phyloP scores from a whole-genome alignment of 2,329 filamentous ascomycete genomes.

The Botrytis squamosa region DNA sequence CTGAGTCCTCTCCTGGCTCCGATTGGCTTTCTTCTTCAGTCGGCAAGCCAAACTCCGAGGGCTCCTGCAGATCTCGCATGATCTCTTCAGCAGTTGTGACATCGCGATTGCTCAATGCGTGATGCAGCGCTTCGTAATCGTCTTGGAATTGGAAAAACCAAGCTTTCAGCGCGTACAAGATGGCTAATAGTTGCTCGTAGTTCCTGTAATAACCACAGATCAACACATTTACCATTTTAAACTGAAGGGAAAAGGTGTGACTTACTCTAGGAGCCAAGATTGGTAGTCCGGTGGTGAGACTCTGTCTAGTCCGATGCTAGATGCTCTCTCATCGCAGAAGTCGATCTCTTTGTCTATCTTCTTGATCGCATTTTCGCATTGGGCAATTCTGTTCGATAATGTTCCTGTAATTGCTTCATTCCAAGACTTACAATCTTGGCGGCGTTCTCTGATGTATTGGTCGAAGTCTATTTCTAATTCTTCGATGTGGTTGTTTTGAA shows the following conservation, averaged over 20 bases:
- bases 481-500: neutral
- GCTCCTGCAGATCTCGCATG: neutral
- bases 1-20: neutral
- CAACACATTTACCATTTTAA: neutral
- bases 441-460: neutral
- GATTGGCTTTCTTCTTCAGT: neutral
- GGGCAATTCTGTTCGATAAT: neutral
- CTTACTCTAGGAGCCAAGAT: neutral
- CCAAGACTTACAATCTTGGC: neutral
- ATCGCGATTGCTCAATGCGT: neutral
- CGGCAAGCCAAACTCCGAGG: neutral
- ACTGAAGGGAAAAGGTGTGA: neutral
- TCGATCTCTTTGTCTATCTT: neutral
- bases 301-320: neutral
- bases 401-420: neutral
- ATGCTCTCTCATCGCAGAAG: neutral
- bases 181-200: neutral
- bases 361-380: neutral
- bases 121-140: neutral
- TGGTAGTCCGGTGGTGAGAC: neutral
- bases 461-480: neutral
- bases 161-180: neutral
- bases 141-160: neutral
- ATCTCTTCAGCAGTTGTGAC: neutral
- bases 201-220: neutral